Evolutionary conservation across 2,329 filamentous ascomycete species (phyloP).

Genomic region (Rasamsonia emersonii): DNA sequence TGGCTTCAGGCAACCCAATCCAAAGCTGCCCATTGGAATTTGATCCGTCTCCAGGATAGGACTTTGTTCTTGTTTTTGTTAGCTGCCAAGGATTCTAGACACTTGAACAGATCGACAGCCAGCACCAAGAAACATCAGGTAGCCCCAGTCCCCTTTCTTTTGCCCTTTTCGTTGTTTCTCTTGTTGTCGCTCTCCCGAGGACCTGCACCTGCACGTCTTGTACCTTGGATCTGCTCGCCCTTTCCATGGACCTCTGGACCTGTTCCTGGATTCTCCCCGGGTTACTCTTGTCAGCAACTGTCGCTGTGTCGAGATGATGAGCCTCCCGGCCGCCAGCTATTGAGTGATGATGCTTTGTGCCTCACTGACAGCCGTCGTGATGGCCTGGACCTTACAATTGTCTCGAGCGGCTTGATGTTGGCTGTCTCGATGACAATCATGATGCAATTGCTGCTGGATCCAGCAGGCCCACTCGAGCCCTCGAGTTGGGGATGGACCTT

Average conservation of each 20-base stretch:
- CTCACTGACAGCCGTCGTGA: conserved; percentile 22
- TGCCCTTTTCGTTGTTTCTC: conserved; percentile 15
- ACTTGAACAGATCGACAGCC: conserved; percentile 8
- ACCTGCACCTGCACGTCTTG: conserved; percentile 14
- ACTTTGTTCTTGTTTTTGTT: conserved; percentile 19
- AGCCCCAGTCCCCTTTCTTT: conserved; percentile 31
- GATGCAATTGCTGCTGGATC: conserved; percentile 4
- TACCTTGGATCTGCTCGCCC: too few relatives aligned
- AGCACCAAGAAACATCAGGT: conserved; percentile 27
- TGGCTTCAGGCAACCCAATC: conserved; percentile 3
- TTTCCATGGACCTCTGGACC: too few relatives aligned
- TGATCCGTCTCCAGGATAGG: conserved; percentile 13
- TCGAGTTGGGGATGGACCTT: conserved; percentile 6
- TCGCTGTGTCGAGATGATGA: too few relatives aligned
- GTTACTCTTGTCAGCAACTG: conserved; percentile 11
- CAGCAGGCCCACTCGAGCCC: conserved; percentile 4
- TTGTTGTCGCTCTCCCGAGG: conserved; percentile 12
- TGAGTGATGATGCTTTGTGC: conserved; percentile 17
- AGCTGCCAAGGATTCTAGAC: conserved; percentile 8
- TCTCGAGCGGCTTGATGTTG: conserved; percentile 20
- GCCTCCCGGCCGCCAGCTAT: too few relatives aligned
- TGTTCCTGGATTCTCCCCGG: conserved; percentile 11
- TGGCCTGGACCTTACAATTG: conserved; percentile 16
- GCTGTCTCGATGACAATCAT: conserved; percentile 8
- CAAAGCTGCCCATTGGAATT: conserved; percentile 5